Evolutionary conservation across 345 rosid genomes (phyloP).

Genomic region (Cardiospermum halicacabum): DNA sequence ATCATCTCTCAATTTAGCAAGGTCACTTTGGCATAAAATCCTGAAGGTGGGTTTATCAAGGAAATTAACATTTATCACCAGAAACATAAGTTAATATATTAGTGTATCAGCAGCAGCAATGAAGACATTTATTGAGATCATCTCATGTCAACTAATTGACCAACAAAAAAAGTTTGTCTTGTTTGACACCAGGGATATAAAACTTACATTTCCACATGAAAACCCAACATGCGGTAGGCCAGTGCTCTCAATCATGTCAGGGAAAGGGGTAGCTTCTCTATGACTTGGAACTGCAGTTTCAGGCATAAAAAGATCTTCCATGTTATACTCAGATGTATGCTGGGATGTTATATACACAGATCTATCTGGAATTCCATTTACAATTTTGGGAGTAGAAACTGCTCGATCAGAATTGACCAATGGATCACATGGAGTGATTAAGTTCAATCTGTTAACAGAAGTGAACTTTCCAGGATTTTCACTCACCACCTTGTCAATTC

Average conservation of each 20-base stretch:
- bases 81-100: background rate
- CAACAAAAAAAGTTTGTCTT: background rate
- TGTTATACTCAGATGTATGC: constrained; percentile 15
- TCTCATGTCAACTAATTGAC: background rate
- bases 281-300: constrained; percentile 34
- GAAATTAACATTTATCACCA: background rate
- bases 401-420: constrained; percentile 31
- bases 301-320: constrained; percentile 29
- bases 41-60: background rate
- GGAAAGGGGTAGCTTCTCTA: constrained; percentile 31
- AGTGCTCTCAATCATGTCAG: constrained; percentile 30
- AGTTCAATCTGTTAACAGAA: constrained; percentile 41
- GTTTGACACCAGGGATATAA: constrained; percentile 4
- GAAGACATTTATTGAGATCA: background rate
- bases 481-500: constrained; percentile 54
- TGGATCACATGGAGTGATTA: constrained; percentile 30
- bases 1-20: background rate
- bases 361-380: constrained; percentile 29
- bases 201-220: constrained; percentile 42
- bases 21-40: background rate
- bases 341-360: constrained; percentile 30
- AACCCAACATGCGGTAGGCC: constrained; percentile 21
- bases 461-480: constrained; percentile 56
- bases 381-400: constrained; percentile 31
- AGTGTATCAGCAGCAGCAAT: background rate